A percentile compares a stretch with the other conserved stretches of the same genome.
phyloP scores from a whole-genome alignment of 129 eudicot species.

The Centella asiatica region DNA sequence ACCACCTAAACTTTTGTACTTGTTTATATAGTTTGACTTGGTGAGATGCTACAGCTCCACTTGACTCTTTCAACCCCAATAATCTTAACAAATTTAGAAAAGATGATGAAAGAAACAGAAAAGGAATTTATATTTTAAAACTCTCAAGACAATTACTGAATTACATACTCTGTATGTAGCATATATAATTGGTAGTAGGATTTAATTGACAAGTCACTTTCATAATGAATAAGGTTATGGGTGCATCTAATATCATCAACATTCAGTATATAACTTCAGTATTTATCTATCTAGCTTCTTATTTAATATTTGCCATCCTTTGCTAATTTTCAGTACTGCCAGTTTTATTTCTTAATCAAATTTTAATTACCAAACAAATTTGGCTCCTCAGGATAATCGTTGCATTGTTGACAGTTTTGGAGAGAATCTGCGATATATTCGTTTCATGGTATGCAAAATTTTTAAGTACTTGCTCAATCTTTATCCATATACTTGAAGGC shows the following conservation, averaged over 20 bases:
- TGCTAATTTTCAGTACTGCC: no score
- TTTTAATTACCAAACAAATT: not conserved
- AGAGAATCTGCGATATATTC: slow-evolving; percentile 60
- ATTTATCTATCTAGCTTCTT: no score
- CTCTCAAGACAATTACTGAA: no score
- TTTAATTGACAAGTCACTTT: not conserved
- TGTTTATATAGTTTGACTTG: not conserved
- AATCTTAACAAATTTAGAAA: no score
- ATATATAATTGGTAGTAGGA: not conserved
- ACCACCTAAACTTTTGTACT: not conserved
- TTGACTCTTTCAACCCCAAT: not conserved
- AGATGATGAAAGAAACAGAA: not conserved
- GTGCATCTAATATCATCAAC: not conserved
- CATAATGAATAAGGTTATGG: not conserved
- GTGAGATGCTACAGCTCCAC: not conserved
- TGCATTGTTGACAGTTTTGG: slow-evolving; percentile 63
- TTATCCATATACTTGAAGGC: not conserved
- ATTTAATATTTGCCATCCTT: no score
- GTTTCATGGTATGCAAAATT: slow-evolving; percentile 60
- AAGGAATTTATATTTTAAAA: not conserved
- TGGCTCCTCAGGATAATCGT: slow-evolving; percentile 62
- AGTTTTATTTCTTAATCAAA: not conserved
- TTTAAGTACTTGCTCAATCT: not conserved
- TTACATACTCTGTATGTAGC: not conserved
- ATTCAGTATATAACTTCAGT: not conserved